Conservation (phyloP, 2,329 filamentous ascomycete species). For the Periconia sp. region DNA sequence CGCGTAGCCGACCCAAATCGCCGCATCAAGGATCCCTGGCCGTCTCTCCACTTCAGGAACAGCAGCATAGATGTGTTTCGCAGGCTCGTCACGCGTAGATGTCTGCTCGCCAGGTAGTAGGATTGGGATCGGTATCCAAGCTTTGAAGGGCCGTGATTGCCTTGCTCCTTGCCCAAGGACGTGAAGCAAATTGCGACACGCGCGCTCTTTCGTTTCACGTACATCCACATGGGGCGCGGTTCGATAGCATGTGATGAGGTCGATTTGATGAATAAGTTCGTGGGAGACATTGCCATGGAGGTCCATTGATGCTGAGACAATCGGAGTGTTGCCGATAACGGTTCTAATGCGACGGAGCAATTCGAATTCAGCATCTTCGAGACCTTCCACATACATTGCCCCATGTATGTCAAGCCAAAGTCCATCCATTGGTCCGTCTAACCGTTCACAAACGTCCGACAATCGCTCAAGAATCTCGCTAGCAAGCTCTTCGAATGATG, state of each 20-base stretch:
- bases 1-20: conserved; percentile 7
- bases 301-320: conserved; percentile 9
- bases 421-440: conserved; percentile 1
- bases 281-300: conserved; percentile 6
- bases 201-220: conserved; percentile 2
- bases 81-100: conserved; percentile 5
- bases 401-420: conserved; percentile 10
- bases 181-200: conserved; percentile 3
- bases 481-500: conserved; percentile 2
- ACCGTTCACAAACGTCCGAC: neutral
- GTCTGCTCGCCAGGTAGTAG: conserved; percentile 5
- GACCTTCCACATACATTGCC: conserved; percentile 7
- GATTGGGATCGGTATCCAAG: conserved; percentile 8
- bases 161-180: neutral
- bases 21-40: neutral
- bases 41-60: conserved; percentile 1
- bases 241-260: conserved; percentile 4
- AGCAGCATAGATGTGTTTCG: conserved; percentile 2
- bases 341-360: conserved; percentile 4
- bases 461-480: conserved; percentile 1
- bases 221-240: conserved; percentile 7
- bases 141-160: conserved; percentile 1
- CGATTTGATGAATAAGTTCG: neutral
- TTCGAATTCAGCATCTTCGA: conserved; percentile 6
- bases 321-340: conserved; percentile 2